Evolutionary conservation across 139 green algal species (phyloP).

Genomic region (Nannochloris sp.): DNA sequence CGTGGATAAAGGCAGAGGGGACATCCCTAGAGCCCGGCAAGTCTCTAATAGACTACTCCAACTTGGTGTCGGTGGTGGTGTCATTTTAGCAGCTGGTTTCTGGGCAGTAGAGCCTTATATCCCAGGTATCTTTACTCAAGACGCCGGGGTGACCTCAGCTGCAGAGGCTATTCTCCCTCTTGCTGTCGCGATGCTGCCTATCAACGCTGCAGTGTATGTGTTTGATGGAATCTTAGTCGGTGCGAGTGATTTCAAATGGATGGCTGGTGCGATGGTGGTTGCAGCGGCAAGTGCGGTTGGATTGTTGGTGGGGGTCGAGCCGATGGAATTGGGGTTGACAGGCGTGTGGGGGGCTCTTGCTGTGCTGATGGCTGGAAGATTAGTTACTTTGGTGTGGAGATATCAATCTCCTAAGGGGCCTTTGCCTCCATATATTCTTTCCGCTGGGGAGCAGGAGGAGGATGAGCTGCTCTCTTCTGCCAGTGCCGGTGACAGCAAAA

Average conservation of each 20-base stretch:
- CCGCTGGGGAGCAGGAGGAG: no score
- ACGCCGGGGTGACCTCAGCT: conserved; percentile 23
- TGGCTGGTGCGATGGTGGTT: conserved; percentile 45
- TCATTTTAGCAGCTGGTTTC: conserved; percentile 10
- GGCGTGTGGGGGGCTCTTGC: conserved; percentile 46
- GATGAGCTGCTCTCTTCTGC: no score
- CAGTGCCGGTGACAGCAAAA: no score
- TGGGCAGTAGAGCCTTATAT: conserved; percentile 13
- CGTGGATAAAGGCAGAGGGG: conserved; percentile 20
- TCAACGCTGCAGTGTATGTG: conserved; percentile 69
- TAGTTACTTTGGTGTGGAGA: conserved; percentile 42
- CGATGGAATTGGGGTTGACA: conserved; percentile 22
- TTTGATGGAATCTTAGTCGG: conserved; percentile 73
- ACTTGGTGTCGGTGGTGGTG: conserved; percentile 28
- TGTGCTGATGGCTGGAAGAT: conserved; percentile 36
- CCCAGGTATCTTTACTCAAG: conserved; percentile 35
- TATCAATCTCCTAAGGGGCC: conserved; percentile 26
- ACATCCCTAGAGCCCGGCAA: conserved; percentile 17
- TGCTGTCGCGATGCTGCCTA: conserved; percentile 48
- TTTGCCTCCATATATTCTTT: no score
- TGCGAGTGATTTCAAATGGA: conserved; percentile 55
- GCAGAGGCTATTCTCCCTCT: conserved; percentile 50
- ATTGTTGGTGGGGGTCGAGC: conserved; percentile 31
- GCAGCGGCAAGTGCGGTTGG: conserved; percentile 22
- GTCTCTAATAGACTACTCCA: conserved; percentile 54